These are phyloP conservation scores for Starmerella davenportii DNA, from an alignment of 805 yeast genomes.

Conservation along the genomic window DNA sequence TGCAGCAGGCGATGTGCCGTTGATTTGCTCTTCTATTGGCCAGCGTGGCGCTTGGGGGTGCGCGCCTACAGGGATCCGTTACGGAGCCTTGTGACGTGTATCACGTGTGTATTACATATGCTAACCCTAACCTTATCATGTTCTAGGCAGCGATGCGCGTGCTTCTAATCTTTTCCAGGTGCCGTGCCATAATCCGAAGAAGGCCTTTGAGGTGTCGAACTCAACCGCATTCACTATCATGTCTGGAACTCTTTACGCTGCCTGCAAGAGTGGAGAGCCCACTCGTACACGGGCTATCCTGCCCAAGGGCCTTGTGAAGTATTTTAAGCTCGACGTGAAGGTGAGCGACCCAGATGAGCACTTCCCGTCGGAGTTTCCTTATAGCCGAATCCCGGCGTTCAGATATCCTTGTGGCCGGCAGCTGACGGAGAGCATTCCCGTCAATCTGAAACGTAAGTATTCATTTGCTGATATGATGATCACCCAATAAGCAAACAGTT, in stretches of 20 bases:
- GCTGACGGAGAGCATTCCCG: slow-evolving; percentile 46
- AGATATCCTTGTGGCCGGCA: slow-evolving; percentile 38
- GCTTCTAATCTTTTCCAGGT: too few species aligned
- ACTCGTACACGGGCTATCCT: slow-evolving; percentile 14
- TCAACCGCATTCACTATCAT: too few species aligned
- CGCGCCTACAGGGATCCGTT: background rate
- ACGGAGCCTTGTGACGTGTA: background rate
- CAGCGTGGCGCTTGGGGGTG: slow-evolving; percentile 1
- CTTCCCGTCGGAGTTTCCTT: slow-evolving; percentile 29
- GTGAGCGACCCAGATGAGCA: slow-evolving; percentile 28
- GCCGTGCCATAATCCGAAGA: too few species aligned
- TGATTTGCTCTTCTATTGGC: background rate
- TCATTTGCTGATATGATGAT: slow-evolving; percentile 19
- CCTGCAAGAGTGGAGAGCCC: slow-evolving; percentile 13
- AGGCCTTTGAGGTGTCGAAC: too few species aligned
- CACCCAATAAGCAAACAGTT: slow-evolving; percentile 21
- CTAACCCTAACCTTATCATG: background rate
- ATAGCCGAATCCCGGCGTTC: slow-evolving; percentile 10
- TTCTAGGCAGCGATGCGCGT: too few species aligned
- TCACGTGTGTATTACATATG: background rate
- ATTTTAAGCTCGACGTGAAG: slow-evolving; percentile 40
- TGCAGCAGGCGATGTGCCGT: background rate
- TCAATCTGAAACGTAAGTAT: slow-evolving; percentile 34
- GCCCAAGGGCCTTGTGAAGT: slow-evolving; percentile 27
- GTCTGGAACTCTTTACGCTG: slow-evolving; percentile 15